Conservation (phyloP, 331 rosid genomes). For the Quercus phellos region DNA sequence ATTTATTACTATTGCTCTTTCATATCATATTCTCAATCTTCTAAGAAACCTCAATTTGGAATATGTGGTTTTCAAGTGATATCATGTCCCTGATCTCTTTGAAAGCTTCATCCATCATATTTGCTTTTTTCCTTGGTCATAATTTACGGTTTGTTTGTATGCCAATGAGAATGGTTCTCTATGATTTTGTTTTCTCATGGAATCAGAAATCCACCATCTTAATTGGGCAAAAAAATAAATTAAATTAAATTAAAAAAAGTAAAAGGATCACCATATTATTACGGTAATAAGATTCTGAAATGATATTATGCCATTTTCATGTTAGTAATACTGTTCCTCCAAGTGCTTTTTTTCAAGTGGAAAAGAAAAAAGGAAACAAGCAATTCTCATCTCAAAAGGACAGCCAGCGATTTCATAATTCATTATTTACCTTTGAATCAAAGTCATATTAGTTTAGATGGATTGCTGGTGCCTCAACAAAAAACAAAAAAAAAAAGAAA, state of each 20-base stretch:
- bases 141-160: constrained; percentile 8
- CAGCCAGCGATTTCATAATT: constrained; percentile 16
- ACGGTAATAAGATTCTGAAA: background rate
- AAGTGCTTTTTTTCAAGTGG: constrained; percentile 2
- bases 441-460: constrained; percentile 41
- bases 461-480: constrained; percentile 42
- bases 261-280: background rate
- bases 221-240: background rate
- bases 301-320: background rate
- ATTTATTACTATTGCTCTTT: constrained; percentile 12
- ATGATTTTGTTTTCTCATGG: background rate
- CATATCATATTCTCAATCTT: constrained; percentile 18
- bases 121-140: constrained; percentile 14
- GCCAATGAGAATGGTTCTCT: constrained; percentile 10
- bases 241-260: background rate
- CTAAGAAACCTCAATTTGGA: constrained; percentile 36
- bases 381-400: constrained; percentile 13
- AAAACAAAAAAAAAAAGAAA: background rate
- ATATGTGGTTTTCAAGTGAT: constrained; percentile 37
- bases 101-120: constrained; percentile 9
- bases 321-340: background rate
- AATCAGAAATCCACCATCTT: background rate
- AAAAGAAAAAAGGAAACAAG: background rate
- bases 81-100: constrained; percentile 19
- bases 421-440: constrained; percentile 52